phyloP scores from a whole-genome alignment of 257 asterid species.

The Osmanthus fragrans region DNA sequence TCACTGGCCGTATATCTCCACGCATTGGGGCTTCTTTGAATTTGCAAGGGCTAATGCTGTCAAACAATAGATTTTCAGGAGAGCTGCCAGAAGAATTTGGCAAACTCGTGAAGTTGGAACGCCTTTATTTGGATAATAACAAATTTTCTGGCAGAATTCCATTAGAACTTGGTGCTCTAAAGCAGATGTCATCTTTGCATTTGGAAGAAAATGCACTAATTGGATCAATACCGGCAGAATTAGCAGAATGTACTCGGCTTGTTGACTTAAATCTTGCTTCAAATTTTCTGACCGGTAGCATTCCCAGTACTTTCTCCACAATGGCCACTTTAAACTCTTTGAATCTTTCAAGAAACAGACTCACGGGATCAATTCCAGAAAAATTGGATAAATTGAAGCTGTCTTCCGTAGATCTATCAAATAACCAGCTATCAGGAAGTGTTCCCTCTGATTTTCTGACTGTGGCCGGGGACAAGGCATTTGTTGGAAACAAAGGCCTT shows the following conservation, averaged over 20 bases:
- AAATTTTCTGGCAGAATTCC: slow-evolving; percentile 66
- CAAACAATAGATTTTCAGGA: slow-evolving; percentile 73
- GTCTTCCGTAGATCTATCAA: slow-evolving; percentile 68
- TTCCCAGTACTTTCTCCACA: slow-evolving; percentile 56
- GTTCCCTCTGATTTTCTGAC: slow-evolving; percentile 61
- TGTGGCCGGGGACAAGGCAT: slow-evolving; percentile 67
- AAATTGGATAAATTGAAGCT: slow-evolving; percentile 65
- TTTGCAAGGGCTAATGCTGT: slow-evolving; percentile 55
- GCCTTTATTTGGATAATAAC: slow-evolving; percentile 60
- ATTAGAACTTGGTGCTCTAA: slow-evolving; percentile 52
- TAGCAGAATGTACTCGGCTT: slow-evolving; percentile 64
- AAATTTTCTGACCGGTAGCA: slow-evolving; percentile 54
- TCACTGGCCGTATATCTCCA: slow-evolving; percentile 60
- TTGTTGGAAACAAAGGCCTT: slow-evolving; percentile 61
- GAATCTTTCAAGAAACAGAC: slow-evolving; percentile 74
- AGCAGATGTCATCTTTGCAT: slow-evolving; percentile 77
- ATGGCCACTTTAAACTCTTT: slow-evolving; percentile 76
- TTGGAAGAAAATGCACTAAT: slow-evolving; percentile 57
- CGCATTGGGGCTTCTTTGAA: slow-evolving; percentile 45
- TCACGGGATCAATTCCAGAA: slow-evolving; percentile 65
- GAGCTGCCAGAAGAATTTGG: slow-evolving; percentile 73
- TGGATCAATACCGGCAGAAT: slow-evolving; percentile 67
- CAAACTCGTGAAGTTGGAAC: slow-evolving; percentile 54
- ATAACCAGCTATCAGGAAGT: slow-evolving; percentile 65
- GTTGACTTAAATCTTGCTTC: slow-evolving; percentile 77